phyloP scores from a whole-genome alignment of 2,329 filamentous ascomycete genomes.

The Botryotinia narcissicola region DNA sequence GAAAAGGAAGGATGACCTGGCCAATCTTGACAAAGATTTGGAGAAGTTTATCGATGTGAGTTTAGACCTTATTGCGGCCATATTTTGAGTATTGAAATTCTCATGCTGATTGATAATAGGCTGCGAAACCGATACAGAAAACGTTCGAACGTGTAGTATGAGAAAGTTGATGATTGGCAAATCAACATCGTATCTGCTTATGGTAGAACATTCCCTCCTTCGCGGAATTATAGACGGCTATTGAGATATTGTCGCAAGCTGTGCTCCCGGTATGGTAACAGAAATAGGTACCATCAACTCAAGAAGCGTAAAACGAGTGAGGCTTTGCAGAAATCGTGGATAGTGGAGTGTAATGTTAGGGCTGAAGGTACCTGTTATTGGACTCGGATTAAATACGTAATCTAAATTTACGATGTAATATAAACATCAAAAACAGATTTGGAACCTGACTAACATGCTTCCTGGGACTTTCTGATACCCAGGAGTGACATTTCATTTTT shows the following conservation, averaged over 20 bases:
- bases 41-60: slow-evolving; percentile 90
- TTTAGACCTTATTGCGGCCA: neutral
- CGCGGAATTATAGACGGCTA: neutral
- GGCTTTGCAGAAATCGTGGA: neutral
- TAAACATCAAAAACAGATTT: neutral
- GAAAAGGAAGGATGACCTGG: slow-evolving; percentile 88
- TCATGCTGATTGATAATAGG: slow-evolving; percentile 47
- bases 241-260: neutral
- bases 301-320: neutral
- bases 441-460: neutral
- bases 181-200: neutral
- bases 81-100: neutral
- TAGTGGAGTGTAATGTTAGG: neutral
- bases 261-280: neutral
- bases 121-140: slow-evolving; percentile 83
- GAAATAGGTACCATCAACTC: neutral
- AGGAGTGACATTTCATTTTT: neutral
- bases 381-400: neutral
- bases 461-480: neutral
- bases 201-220: neutral
- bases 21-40: slow-evolving; percentile 84
- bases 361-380: neutral
- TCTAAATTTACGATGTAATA: neutral
- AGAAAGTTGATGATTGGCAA: slow-evolving; percentile 14
- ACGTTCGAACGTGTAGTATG: slow-evolving; percentile 70